Base-by-base conservation (phyloP, 2,329 filamentous ascomycete species). In the Endothia cerciana region DNA sequence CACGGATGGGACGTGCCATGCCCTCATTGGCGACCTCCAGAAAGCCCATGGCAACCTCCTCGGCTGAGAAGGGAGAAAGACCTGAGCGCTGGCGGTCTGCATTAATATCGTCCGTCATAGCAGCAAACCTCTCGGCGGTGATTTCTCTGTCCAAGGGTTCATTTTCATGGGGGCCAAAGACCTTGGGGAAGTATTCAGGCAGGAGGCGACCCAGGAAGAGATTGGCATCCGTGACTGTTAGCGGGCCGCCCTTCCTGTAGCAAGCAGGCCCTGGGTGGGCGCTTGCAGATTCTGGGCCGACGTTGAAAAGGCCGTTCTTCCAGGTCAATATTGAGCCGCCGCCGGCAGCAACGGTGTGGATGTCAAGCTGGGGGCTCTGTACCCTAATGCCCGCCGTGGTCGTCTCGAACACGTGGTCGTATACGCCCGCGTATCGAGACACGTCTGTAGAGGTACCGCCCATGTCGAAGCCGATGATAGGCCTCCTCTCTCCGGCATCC, bases 381-480 rank as follows among this genome's bases (percentile, higher is more conserved):
- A 94, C 92, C 1, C 90, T 89, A 1, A 94, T 87, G 15, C 91
- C 91, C 0, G 91, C 91, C 0, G 90, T 93, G 0, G 89, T 92
- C 0, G 90, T 92, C 72, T 93, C 91, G 68, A 93, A 92, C 0
- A 80, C 74, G 57, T 81, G 78, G 36, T 80, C 79, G 40, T 77
- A 77, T 1, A 74, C 73, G 1, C 79, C 79, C 2, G 74, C 88
- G 70, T 91, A 93, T 45, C 91, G 81, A 33, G 87, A 91, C 10
- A 92, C 89, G 73, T 93, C 90, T 1, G 91, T 93, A 36, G 85
- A 89, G 0, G 91, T 93, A n/a, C 91, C 91, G 10, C 79, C 79
- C 89, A 91, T 93, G 70, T 93, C 91, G 71, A 93, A 93, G 0
- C 91, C 91, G 69, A 93, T 92, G 2, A 93, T 85, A 0, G 91